Evolutionary conservation across 257 asterid genomes (phyloP).

Genomic region (Przewalskia tangutica): DNA sequence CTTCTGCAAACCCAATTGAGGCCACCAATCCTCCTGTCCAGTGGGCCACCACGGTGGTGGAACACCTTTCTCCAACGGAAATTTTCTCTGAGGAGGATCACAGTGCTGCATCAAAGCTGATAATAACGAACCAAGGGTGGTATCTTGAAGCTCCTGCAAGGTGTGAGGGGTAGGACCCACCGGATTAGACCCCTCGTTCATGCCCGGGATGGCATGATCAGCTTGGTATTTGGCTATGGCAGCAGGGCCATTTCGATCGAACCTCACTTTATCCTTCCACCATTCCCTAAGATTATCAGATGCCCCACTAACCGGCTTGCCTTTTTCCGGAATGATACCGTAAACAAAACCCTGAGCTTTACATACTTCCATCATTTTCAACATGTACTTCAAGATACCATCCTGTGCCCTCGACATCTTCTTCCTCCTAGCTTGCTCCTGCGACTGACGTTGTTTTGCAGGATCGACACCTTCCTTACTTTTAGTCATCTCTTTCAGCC

Average conservation of each 20-base stretch:
- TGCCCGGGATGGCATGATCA: constrained; percentile 38
- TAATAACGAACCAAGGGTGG: constrained; percentile 72
- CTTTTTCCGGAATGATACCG: constrained; percentile 89
- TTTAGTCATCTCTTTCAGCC: constrained; percentile 57
- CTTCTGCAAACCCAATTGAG: constrained; percentile 54
- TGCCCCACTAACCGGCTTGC: constrained; percentile 86
- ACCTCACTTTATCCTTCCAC: constrained; percentile 91
- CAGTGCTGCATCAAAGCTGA: constrained; percentile 93
- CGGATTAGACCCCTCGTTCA: constrained; percentile 26
- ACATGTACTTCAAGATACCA: constrained; percentile 83
- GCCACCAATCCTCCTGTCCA: constrained; percentile 89
- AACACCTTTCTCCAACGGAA: constrained; percentile 75
- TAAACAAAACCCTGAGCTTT: constrained; percentile 89
- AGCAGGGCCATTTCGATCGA: constrained; percentile 82
- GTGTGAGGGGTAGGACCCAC: constrained; percentile 72
- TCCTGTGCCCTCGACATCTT: constrained; percentile 96
- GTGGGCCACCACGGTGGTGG: constrained; percentile 96
- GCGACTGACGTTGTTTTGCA: constrained; percentile 70
- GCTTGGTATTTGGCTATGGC: constrained; percentile 58
- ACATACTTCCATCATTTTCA: constrained; percentile 93
- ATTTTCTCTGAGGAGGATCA: constrained; percentile 84
- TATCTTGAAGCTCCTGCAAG: constrained; percentile 81
- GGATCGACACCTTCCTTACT: constrained; percentile 50
- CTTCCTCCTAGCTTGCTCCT: constrained; percentile 89
- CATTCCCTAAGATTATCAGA: constrained; percentile 83